Percentiles rank a stretch among this genome's conserved stretches.
Conservation (phyloP, 352 stramenopile genomes). For the Hyaloperonospora brassicae region DNA sequence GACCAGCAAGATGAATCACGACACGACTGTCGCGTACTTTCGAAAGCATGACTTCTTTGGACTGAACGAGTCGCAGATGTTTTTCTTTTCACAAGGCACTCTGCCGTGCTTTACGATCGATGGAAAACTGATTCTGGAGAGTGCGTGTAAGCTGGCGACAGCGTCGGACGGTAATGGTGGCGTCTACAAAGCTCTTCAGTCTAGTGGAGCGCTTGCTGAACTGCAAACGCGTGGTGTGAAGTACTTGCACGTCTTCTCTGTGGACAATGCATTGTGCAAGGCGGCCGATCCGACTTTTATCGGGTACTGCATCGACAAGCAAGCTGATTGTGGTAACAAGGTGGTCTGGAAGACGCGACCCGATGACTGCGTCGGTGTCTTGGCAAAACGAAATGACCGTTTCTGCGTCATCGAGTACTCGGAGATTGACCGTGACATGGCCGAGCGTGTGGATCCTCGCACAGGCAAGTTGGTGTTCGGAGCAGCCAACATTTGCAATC, state of each 20-base stretch:
- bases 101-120: constrained; percentile 91
- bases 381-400: constrained; percentile 63
- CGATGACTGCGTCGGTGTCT: constrained; percentile 89
- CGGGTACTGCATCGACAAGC: constrained; percentile 91
- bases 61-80: constrained; percentile 77
- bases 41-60: constrained; percentile 87
- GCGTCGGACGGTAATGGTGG: constrained; percentile 97
- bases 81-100: constrained; percentile 94
- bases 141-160: constrained; percentile 64
- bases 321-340: constrained; percentile 95
- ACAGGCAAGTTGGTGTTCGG: constrained; percentile 88
- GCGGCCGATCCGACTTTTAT: constrained; percentile 93
- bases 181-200: constrained; percentile 89
- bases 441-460: constrained; percentile 46
- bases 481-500: constrained; percentile 97
- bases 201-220: constrained; percentile 76
- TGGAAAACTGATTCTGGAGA: constrained; percentile 95
- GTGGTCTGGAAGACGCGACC: constrained; percentile 90
- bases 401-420: constrained; percentile 96
- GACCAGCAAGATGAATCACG: constrained; percentile 95
- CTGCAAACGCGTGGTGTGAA: constrained; percentile 86
- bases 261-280: constrained; percentile 97
- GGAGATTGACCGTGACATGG: constrained; percentile 82
- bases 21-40: constrained; percentile 89
- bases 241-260: constrained; percentile 94